Base-by-base conservation (phyloP, 306 rosid genomes). In the Senna tora region DNA sequence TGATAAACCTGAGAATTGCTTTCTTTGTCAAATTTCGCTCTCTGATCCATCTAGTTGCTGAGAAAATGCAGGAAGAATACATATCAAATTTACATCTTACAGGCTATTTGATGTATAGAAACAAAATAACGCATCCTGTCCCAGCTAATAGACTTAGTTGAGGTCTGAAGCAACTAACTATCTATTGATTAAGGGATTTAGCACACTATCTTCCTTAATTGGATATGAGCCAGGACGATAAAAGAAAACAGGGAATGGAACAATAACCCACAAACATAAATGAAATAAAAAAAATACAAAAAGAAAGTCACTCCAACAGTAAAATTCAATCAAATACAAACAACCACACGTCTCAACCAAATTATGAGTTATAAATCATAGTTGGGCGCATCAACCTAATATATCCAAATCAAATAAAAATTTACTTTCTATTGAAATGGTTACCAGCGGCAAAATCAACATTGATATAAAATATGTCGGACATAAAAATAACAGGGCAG, bases 41-140 rank as follows among this genome's bases (percentile, higher is more conserved):
- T 75, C 82, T 43, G 84, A 85, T 81, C 70, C 84, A 75, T 62
- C 83, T 79, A 72, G 67, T 68, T 71, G 85, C 92, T 82, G 89
- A 72, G 71, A 89, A 67, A 84, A 80, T 75, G 81, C 79, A 81
- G 74, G 85, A 79, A 76, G 80, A 83, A 47, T 74, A 77, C 52
- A 67, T 60, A 80, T 87, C 80, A 90, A 82, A 80, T 71, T 49
- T 30, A 56, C 65, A 69, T 39, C 39, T 41, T 63, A 66, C 33
- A 76, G 46, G 28, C 15, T 34, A 69, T 38, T 53, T 17, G 12
- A 68, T 14, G 67, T 41, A 49, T 42, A 41, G 16, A 73, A 65
- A 50, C 68, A 53, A 63, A 54, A 57, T 33, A 60, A 78, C 22
- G 73, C n/a, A 52, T 16, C 71, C 63, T 34, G 66, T 47, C 76